phyloP scores from a whole-genome alignment of 306 rosid genomes.

The Astragalus glycyphyllos region DNA sequence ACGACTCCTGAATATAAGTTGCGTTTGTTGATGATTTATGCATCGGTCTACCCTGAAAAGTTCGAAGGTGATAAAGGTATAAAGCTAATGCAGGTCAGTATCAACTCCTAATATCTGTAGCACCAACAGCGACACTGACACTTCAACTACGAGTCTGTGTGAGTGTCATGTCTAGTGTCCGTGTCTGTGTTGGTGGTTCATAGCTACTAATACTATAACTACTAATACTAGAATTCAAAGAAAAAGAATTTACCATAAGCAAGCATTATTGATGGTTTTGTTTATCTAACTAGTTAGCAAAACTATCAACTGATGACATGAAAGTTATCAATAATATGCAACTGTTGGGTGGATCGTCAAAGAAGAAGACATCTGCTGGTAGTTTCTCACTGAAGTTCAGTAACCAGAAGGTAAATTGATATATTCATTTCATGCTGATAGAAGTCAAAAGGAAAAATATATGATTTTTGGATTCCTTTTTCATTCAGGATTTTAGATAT shows the following conservation, averaged over 20 bases:
- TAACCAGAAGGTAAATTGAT: slow-evolving; percentile 66
- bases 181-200: too few species aligned
- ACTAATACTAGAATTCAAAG: background rate
- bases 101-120: slow-evolving; percentile 9
- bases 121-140: too few species aligned
- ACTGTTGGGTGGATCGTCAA: slow-evolving; percentile 64
- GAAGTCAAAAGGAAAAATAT: slow-evolving; percentile 28
- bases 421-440: slow-evolving; percentile 23
- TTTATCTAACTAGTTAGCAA: slow-evolving; percentile 72
- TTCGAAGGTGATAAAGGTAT: slow-evolving; percentile 89
- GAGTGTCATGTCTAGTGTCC: too few species aligned
- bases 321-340: slow-evolving; percentile 81
- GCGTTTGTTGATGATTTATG: slow-evolving; percentile 93
- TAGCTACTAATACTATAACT: background rate
- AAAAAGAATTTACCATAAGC: background rate
- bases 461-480: slow-evolving; percentile 14
- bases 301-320: slow-evolving; percentile 81
- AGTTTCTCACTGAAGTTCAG: slow-evolving; percentile 87
- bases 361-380: slow-evolving; percentile 48
- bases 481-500: slow-evolving; percentile 20
- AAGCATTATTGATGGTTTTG: slow-evolving; percentile 31
- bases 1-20: slow-evolving; percentile 75
- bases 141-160: too few species aligned
- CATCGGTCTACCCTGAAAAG: slow-evolving; percentile 84
- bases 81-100: slow-evolving; percentile 88